Conservation (phyloP, 768 basidiomycete genomes). For the Tricholoma furcatifolium region DNA sequence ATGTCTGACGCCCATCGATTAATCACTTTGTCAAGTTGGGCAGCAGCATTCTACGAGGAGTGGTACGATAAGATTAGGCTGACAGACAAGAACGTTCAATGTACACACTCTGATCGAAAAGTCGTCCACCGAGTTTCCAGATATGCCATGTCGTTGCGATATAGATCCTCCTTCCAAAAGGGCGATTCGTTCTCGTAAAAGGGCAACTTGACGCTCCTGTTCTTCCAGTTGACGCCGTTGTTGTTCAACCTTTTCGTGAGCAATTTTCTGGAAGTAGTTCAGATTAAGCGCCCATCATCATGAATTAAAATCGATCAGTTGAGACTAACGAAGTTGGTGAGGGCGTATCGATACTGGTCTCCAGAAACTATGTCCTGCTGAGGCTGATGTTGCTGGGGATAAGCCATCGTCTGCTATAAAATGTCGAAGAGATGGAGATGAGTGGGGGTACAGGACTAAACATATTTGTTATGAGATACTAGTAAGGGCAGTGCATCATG, state of each 20-base stretch:
- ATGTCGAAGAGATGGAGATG: not conserved
- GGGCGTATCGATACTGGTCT: slow-evolving; percentile 80
- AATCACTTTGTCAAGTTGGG: slow-evolving; percentile 77
- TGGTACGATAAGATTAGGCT: slow-evolving; percentile 7
- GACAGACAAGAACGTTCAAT: not conserved
- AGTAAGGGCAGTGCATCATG: not conserved
- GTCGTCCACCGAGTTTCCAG: slow-evolving; percentile 75
- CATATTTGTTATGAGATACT: not conserved
- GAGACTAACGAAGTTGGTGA: slow-evolving; percentile 72
- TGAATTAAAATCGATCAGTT: not conserved
- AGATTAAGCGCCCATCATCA: not conserved
- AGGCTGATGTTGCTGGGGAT: slow-evolving; percentile 25
- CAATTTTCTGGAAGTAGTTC: slow-evolving; percentile 56
- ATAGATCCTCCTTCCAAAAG: slow-evolving; percentile 67
- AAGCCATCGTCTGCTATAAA: slow-evolving; percentile 19
- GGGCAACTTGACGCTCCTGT: slow-evolving; percentile 80
- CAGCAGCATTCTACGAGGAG: slow-evolving; percentile 65
- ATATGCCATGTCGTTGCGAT: slow-evolving; percentile 37
- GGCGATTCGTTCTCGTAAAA: slow-evolving; percentile 66
- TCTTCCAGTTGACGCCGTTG: slow-evolving; percentile 78
- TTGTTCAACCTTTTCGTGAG: slow-evolving; percentile 86
- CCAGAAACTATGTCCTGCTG: slow-evolving; percentile 44
- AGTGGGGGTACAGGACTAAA: not conserved
- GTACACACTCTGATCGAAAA: slow-evolving; percentile 78
- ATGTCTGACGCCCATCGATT: slow-evolving; percentile 88